phyloP scores from a whole-genome alignment of 768 basidiomycete species.

The Lactarius sanguifluus region DNA sequence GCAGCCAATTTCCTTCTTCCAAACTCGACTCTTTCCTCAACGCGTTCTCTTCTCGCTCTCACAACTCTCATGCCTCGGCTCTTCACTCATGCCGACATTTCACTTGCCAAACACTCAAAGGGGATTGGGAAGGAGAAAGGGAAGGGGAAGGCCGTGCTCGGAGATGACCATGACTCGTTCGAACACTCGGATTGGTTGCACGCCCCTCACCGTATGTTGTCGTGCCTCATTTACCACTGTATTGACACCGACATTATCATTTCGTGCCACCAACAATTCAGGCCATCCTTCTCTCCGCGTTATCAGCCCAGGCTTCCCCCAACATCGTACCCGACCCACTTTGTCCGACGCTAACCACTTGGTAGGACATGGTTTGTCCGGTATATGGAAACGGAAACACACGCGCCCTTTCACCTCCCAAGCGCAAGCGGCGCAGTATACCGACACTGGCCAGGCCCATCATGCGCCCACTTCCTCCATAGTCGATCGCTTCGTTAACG shows the following conservation, averaged over 20 bases:
- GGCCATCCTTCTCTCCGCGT: conserved; percentile 12
- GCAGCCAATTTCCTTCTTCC: conserved; percentile 24
- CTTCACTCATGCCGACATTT: conserved; percentile 14
- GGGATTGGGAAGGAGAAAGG: conserved; percentile 22
- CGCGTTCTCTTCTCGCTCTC: conserved; percentile 17
- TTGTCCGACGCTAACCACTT: not conserved
- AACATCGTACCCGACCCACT: not conserved
- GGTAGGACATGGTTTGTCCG: not conserved
- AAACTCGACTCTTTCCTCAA: conserved; percentile 15
- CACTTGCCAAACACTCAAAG: conserved; percentile 14
- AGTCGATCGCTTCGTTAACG: conserved; percentile 23
- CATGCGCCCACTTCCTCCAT: conserved; percentile 8
- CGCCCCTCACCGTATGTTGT: conserved; percentile 23
- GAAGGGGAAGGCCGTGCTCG: conserved; percentile 26
- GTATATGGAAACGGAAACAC: conserved; percentile 14
- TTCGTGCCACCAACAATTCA: conserved; percentile 4
- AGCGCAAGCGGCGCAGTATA: conserved; percentile 11
- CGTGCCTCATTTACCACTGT: not conserved
- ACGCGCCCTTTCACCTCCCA: conserved; percentile 11
- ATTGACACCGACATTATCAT: conserved; percentile 7
- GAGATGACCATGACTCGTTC: conserved; percentile 19
- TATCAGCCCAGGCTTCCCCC: not conserved
- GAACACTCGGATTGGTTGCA: conserved; percentile 25
- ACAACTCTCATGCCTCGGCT: conserved; percentile 9
- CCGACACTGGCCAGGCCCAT: conserved; percentile 12